Evolutionary conservation across 306 rosid species (phyloP).

Genomic region (Rubus parviflorus): DNA sequence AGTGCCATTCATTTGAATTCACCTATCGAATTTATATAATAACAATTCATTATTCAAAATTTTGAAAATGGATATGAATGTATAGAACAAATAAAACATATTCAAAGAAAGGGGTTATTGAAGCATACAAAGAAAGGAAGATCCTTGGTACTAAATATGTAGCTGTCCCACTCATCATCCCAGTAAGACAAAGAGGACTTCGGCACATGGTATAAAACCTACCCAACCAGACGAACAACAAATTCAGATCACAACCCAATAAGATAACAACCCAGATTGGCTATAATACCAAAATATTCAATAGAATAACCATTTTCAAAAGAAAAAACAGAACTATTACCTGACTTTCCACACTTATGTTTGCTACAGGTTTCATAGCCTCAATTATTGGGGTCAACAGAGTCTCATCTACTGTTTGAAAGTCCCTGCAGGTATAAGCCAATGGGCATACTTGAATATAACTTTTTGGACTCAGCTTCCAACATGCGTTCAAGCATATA

Average conservation of each 20-base stretch:
- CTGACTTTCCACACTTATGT: constrained; percentile 91
- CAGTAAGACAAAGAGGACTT: constrained; percentile 81
- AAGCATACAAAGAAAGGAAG: constrained; percentile 92
- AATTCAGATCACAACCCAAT: constrained; percentile 13
- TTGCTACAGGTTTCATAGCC: constrained; percentile 72
- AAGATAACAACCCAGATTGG: neutral
- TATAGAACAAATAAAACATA: neutral
- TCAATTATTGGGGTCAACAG: constrained; percentile 70
- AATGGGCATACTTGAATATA: neutral
- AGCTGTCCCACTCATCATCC: constrained; percentile 65
- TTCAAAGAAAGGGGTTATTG: constrained; percentile 23
- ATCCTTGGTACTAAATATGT: constrained; percentile 65
- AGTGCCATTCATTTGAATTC: constrained; percentile 95
- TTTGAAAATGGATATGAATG: neutral
- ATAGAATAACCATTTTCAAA: neutral
- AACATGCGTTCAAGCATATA: neutral
- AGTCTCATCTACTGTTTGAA: constrained; percentile 53
- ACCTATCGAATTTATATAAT: constrained; percentile 52
- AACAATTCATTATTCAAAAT: constrained; percentile 9
- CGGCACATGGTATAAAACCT: constrained; percentile 87
- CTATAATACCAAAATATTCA: neutral
- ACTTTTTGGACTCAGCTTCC: constrained; percentile 3
- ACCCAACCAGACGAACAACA: constrained; percentile 23
- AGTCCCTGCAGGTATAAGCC: constrained; percentile 60
- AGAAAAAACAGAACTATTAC: constrained; percentile 28